Percentiles rank a stretch among this genome's conserved stretches.
Conservation (phyloP, 768 basidiomycete genomes). For the Suillus tomentosus region DNA sequence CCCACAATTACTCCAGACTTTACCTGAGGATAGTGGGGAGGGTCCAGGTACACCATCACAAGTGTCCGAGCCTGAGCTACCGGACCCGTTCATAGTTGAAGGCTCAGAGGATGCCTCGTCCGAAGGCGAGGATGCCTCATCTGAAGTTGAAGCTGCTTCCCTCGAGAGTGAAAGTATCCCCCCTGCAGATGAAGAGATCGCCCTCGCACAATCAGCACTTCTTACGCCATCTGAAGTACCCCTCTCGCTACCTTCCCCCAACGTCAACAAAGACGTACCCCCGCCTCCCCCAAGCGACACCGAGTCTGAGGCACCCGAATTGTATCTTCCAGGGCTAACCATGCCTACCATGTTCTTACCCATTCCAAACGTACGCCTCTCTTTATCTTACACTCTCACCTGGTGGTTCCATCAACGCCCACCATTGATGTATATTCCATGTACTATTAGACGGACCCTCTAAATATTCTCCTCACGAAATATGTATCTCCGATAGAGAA, state of each 20-base stretch:
- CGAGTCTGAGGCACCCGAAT: slow-evolving; percentile 53
- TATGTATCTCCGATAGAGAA: slow-evolving; percentile 77
- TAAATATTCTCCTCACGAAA: slow-evolving; percentile 80
- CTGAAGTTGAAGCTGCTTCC: slow-evolving; percentile 23
- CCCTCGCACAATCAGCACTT: slow-evolving; percentile 38
- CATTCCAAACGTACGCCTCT: slow-evolving; percentile 81
- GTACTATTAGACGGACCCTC: slow-evolving; percentile 74
- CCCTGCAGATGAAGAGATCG: slow-evolving; percentile 40
- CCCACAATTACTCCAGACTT: slow-evolving; percentile 7
- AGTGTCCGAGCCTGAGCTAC: slow-evolving; percentile 50
- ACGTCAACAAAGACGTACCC: slow-evolving; percentile 53
- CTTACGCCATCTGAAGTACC: slow-evolving; percentile 19
- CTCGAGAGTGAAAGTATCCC: slow-evolving; percentile 24
- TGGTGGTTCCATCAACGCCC: slow-evolving; percentile 59
- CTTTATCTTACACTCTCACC: slow-evolving; percentile 48
- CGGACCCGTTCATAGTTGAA: slow-evolving; percentile 65
- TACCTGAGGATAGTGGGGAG: slow-evolving; percentile 16
- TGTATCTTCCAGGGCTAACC: slow-evolving; percentile 70
- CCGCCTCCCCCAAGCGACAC: slow-evolving; percentile 48
- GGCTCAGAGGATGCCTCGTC: slow-evolving; percentile 49
- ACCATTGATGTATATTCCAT: slow-evolving; percentile 39
- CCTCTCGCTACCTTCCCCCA: slow-evolving; percentile 29
- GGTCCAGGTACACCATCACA: slow-evolving; percentile 13
- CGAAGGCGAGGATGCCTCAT: slow-evolving; percentile 21
- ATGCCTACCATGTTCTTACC: slow-evolving; percentile 82